These are phyloP conservation scores for Pestalotiopsis fici DNA, from an alignment of 2,329 filamentous ascomycete species.

Conservation along the genomic window DNA sequence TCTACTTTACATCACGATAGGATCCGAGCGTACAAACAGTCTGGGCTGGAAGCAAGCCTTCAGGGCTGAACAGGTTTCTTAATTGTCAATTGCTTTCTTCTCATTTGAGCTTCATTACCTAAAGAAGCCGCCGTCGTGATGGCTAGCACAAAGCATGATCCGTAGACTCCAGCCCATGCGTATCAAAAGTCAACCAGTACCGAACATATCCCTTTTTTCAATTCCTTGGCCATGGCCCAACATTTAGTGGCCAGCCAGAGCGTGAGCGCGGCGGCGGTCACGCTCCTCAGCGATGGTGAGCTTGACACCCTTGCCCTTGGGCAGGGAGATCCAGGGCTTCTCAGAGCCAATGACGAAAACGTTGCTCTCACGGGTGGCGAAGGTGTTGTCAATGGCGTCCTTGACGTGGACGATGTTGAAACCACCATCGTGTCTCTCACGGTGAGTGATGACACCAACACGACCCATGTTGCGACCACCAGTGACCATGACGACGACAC, in stretches of 20 bases:
- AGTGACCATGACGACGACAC: conserved; percentile 96
- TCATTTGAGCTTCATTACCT: conserved; percentile 31
- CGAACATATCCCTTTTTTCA: conserved; percentile 25
- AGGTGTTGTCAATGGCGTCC: conserved; percentile 99
- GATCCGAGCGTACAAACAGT: background rate
- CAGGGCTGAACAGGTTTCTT: conserved; percentile 13
- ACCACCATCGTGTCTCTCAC: conserved; percentile 99
- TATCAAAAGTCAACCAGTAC: conserved; percentile 31
- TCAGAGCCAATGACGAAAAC: conserved; percentile 98
- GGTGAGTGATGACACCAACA: conserved; percentile 99
- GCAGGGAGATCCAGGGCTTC: conserved; percentile 99
- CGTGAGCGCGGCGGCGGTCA: conserved; percentile 84
- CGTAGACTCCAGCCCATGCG: conserved; percentile 36
- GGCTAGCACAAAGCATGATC: conserved; percentile 32
- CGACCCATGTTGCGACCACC: conserved; percentile 99
- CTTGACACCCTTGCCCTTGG: conserved; percentile 99
- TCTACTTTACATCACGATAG: background rate
- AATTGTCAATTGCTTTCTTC: conserved; percentile 32
- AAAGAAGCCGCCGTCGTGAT: conserved; percentile 21
- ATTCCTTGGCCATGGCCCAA: conserved; percentile 15
- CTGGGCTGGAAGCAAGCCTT: background rate
- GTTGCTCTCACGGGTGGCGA: conserved; percentile 99
- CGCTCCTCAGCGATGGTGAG: conserved; percentile 98
- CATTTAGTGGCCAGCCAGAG: conserved; percentile 52
- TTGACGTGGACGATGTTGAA: conserved; percentile 99